Percentiles rank a stretch among this genome's conserved stretches.
phyloP scores from a whole-genome alignment of 192 early-diverging fungal genomes.

The Geosiphon pyriformis region DNA sequence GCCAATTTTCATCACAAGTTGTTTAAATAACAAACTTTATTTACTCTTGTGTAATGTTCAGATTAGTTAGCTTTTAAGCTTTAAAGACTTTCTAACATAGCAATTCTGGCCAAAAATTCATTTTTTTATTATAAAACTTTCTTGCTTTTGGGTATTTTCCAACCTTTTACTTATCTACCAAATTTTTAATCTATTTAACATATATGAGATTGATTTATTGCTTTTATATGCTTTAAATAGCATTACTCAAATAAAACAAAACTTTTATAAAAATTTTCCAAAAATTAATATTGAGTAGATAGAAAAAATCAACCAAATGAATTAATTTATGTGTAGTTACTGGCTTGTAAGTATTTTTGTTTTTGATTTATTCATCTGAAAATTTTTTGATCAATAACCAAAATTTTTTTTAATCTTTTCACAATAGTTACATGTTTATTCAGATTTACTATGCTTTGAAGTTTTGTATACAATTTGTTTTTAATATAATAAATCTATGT shows the following conservation, averaged over 20 bases:
- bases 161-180: conserved; percentile 51
- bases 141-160: conserved; percentile 69
- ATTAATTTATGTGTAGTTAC: conserved; percentile 11
- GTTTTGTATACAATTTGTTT: too few relatives aligned
- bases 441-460: conserved; percentile 67
- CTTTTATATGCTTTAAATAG: conserved; percentile 53
- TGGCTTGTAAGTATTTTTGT: conserved; percentile 30
- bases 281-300: conserved; percentile 6
- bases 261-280: conserved; percentile 19
- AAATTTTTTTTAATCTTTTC: conserved; percentile 83
- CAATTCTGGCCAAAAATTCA: background rate
- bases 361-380: conserved; percentile 11
- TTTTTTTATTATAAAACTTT: conserved; percentile 65
- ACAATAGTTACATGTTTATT: conserved; percentile 70
- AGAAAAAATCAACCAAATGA: background rate
- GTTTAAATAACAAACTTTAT: too few relatives aligned
- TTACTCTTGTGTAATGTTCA: too few relatives aligned
- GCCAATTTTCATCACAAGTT: background rate
- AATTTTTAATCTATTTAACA: conserved; percentile 38
- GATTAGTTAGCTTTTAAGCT: background rate
- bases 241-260: conserved; percentile 39
- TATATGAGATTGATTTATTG: conserved; percentile 63
- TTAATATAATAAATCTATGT: background rate
- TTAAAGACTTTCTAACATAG: background rate
- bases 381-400: too few relatives aligned